These are phyloP conservation scores for Lepidium sativum DNA, from an alignment of 345 rosid species.

Conservation along the genomic window DNA sequence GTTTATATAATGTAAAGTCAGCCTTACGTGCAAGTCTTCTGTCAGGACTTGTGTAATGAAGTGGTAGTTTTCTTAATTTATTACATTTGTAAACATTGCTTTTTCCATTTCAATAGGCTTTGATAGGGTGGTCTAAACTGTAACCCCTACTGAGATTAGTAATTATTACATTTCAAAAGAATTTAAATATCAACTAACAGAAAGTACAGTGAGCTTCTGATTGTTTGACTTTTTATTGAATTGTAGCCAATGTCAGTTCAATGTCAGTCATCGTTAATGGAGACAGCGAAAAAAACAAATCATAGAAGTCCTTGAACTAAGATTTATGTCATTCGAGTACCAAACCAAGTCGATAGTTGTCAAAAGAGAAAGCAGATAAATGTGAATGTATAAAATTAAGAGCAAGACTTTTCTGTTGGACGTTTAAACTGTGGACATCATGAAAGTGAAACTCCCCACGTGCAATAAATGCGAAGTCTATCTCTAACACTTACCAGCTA, in stretches of 20 bases:
- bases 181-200: background rate
- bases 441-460: slow-evolving; percentile 21
- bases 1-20: background rate
- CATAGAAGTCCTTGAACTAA: background rate
- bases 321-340: slow-evolving; percentile 10
- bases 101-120: no score
- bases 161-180: background rate
- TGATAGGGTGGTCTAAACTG: background rate
- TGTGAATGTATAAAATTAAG: background rate
- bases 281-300: background rate
- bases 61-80: background rate
- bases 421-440: slow-evolving; percentile 10
- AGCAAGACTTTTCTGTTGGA: background rate
- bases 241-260: background rate
- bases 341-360: background rate
- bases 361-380: background rate
- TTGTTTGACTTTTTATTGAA: slow-evolving; percentile 1
- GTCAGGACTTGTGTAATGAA: background rate
- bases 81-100: no score
- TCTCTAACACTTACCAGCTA: slow-evolving; percentile 26
- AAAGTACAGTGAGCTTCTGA: no score
- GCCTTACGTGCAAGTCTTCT: background rate
- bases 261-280: slow-evolving; percentile 15
- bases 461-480: slow-evolving; percentile 26
- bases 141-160: background rate